These are phyloP conservation scores for Pyricularia pennisetigena DNA, from an alignment of 2,329 filamentous ascomycete genomes.

Conservation along the genomic window DNA sequence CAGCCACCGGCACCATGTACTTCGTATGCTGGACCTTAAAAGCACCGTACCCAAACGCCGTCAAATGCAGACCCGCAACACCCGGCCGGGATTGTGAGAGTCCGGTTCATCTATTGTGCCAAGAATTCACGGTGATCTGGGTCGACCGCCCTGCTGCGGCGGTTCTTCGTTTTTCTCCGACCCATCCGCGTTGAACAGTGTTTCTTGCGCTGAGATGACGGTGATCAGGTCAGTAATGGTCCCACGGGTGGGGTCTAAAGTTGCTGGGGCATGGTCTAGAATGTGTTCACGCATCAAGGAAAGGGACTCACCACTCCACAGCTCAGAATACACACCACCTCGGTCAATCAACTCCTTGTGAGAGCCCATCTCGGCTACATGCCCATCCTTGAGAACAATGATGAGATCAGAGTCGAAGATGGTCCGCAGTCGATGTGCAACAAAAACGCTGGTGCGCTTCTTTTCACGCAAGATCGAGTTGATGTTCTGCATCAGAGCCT, in stretches of 20 bases:
- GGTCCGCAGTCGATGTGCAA: conserved; percentile 84
- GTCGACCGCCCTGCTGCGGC: not conserved
- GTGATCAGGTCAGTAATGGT: not conserved
- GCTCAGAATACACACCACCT: conserved; percentile 72
- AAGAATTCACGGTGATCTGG: not conserved
- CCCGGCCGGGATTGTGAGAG: not conserved
- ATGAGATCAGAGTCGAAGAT: conserved; percentile 92
- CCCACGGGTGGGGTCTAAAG: not conserved
- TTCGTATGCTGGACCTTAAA: not conserved
- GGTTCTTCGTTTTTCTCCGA: conserved; percentile 2
- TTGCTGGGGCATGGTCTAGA: not conserved
- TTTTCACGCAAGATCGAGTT: conserved; percentile 88
- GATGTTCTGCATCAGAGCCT: conserved; percentile 82
- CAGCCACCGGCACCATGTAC: not conserved
- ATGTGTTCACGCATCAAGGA: not conserved
- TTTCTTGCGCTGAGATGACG: conserved; percentile 11
- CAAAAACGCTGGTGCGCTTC: conserved; percentile 81
- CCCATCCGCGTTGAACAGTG: conserved; percentile 7
- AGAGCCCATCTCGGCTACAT: conserved; percentile 81
- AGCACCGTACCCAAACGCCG: not conserved
- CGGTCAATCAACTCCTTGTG: conserved; percentile 74
- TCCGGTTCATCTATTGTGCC: not conserved
- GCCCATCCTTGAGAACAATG: conserved; percentile 76
- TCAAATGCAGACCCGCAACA: not conserved
- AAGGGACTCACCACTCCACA: conserved; percentile 58